These are phyloP conservation scores for Alnus rubra DNA, from an alignment of 306 rosid genomes.

Conservation along the genomic window DNA sequence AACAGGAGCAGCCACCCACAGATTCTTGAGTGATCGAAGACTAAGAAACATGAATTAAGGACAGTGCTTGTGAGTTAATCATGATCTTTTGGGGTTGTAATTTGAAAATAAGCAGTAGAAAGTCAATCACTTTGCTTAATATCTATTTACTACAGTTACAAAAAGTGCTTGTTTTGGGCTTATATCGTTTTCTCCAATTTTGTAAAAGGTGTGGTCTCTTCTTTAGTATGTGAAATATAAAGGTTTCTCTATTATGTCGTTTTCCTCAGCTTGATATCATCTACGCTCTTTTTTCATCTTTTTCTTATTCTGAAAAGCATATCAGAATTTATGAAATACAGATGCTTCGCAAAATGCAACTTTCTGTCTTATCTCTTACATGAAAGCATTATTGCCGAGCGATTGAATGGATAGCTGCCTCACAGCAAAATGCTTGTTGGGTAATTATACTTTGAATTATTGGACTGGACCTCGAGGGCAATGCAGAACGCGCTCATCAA, in stretches of 20 bases:
- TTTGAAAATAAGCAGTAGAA: conserved; percentile 8
- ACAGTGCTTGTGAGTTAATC: not conserved
- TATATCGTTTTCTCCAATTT: not conserved
- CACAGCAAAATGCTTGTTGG: not conserved
- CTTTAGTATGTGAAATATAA: not conserved
- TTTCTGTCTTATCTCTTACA: not conserved
- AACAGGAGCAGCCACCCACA: conserved; percentile 35
- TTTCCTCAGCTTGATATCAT: not conserved
- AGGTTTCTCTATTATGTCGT: not conserved
- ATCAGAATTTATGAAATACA: too few relatives aligned
- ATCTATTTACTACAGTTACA: conserved; percentile 11
- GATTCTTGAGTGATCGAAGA: conserved; percentile 39
- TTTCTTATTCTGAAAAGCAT: not conserved
- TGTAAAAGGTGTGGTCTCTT: not conserved
- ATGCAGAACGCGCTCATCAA: too few relatives aligned
- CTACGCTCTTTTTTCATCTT: not conserved
- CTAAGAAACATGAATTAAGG: not conserved
- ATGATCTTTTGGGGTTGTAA: conserved; percentile 19
- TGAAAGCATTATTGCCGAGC: not conserved
- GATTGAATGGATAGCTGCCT: not conserved
- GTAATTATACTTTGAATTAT: not conserved
- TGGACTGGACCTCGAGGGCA: not conserved
- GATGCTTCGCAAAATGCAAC: too few relatives aligned
- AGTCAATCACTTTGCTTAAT: conserved; percentile 18
- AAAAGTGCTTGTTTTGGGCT: conserved; percentile 10